A percentile compares a stretch with the other conserved stretches of the same genome.
phyloP scores from a whole-genome alignment of 1,284 basidiomycete genomes.

The Naganishia cerealis region DNA sequence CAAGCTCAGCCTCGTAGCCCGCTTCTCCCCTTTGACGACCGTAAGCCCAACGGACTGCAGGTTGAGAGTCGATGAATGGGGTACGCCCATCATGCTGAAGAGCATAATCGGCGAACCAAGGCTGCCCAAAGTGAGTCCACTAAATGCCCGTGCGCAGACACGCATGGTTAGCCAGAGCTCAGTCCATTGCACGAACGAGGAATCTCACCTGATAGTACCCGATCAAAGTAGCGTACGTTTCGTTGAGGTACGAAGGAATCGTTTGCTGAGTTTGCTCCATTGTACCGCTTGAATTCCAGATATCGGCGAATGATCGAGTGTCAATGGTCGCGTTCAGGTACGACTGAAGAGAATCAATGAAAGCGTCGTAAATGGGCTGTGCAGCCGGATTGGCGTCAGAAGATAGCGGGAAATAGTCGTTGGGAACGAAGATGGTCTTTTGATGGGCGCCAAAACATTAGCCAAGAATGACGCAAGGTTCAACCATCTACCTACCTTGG shows the following conservation, averaged over 20 bases:
- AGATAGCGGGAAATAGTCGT: slow-evolving; percentile 48
- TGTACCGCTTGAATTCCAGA: slow-evolving; percentile 48
- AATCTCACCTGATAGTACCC: slow-evolving; percentile 47
- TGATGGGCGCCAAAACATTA: not conserved
- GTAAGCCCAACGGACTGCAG: slow-evolving; percentile 52
- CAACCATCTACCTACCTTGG: slow-evolving; percentile 36
- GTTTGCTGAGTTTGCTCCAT: slow-evolving; percentile 38
- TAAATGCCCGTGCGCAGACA: not conserved
- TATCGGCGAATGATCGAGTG: slow-evolving; percentile 45
- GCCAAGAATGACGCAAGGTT: not conserved
- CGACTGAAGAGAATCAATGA: slow-evolving; percentile 50
- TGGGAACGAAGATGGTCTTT: slow-evolving; percentile 51
- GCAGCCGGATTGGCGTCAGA: slow-evolving; percentile 39
- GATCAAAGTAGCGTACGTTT: slow-evolving; percentile 53
- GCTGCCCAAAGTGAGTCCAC: slow-evolving; percentile 51
- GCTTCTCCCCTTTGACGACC: slow-evolving; percentile 40
- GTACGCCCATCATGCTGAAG: slow-evolving; percentile 51
- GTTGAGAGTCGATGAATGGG: slow-evolving; percentile 55
- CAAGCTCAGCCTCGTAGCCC: slow-evolving; percentile 36
- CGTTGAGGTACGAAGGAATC: slow-evolving; percentile 45
- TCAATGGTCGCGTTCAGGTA: slow-evolving; percentile 51
- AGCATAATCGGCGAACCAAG: slow-evolving; percentile 54
- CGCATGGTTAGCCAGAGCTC: not conserved
- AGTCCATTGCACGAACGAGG: not conserved
- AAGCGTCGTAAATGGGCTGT: slow-evolving; percentile 48